Base-by-base conservation (phyloP, 306 rosid genomes). In the Sphenostylis stenocarpa region DNA sequence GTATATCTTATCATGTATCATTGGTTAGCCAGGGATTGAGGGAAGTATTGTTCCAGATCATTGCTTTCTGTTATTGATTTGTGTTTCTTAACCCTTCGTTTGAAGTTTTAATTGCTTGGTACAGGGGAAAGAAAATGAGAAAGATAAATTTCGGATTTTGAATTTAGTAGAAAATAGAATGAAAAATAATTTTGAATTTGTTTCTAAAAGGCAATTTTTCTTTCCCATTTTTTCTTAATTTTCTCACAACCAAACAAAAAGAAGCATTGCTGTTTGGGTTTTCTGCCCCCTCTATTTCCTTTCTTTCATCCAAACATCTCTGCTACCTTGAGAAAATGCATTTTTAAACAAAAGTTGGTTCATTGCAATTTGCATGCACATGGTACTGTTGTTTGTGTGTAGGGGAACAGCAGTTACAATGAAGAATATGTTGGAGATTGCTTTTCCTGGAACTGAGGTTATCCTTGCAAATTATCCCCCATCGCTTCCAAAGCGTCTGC, bases 351-450 rank as follows among this genome's bases (percentile, higher is more conserved):
- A 3, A 48, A 67, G 49, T 31, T 31, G 38, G 58, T 67, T 70
- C 44, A 48, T 81, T 63, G 11, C 11, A 38, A 38, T 38, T 38
- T 38, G 7, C 67, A 61, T 29, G 31, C 6, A 1, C 48, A 56
- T 45, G 20, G 26, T 57, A 65, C 13, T 81, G 41, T 39, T 26
- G 19, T 34, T 65, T 79, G 57, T 76, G 60, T 82, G 74, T 33
- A 94, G 98, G 82, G 97, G 96, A 38, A 84, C 82, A 48, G 91
- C 97, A 0, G 81, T 79, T 36, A 89, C 94, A n/a, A 83, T 86
- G 84, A 85, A 83, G 53, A 90, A 87, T 64, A 85, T 90, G 98
- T 55, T 94, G 86, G 86, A 85, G 78, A 47, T 83, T 70, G 73
- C 88, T 3, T 94, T 85, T 78, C 95, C 95, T 19, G 93, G 92